phyloP scores from a whole-genome alignment of 257 asterid genomes.

The Cinchona pubescens region DNA sequence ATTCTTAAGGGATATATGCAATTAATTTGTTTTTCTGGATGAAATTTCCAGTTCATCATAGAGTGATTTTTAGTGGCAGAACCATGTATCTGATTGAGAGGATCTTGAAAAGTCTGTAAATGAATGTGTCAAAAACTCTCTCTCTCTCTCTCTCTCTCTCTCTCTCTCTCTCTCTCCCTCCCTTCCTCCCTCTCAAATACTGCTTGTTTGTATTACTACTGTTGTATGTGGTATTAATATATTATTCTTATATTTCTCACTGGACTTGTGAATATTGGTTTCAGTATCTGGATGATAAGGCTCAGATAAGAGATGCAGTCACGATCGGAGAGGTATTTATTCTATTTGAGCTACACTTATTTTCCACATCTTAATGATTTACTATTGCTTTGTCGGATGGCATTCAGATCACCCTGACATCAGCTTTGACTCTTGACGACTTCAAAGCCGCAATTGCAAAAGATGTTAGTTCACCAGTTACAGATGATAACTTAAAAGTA shows the following conservation, averaged over 20 bases:
- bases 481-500: conserved; percentile 76
- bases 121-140: background rate
- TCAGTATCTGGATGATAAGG: conserved; percentile 88
- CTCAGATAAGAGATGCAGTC: conserved; percentile 62
- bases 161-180: too few species aligned
- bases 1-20: background rate
- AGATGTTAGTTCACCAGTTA: conserved; percentile 40
- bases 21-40: background rate
- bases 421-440: conserved; percentile 68
- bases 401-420: conserved; percentile 56
- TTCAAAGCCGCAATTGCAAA: conserved; percentile 53
- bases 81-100: background rate
- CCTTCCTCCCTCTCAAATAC: background rate
- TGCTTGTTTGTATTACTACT: background rate
- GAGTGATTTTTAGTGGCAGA: background rate
- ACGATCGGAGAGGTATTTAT: conserved; percentile 57
- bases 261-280: conserved; percentile 15
- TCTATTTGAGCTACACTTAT: conserved; percentile 24
- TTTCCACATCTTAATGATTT: background rate
- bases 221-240: background rate
- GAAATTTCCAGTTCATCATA: background rate
- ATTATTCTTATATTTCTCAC: conserved; percentile 6
- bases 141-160: too few species aligned
- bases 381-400: conserved; percentile 11
- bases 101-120: background rate